Evolutionary conservation across 2,329 filamentous ascomycete species (phyloP), one percentile per base, ranked within the genome.

Genomic region (Lachnellula subtilissima): DNA sequence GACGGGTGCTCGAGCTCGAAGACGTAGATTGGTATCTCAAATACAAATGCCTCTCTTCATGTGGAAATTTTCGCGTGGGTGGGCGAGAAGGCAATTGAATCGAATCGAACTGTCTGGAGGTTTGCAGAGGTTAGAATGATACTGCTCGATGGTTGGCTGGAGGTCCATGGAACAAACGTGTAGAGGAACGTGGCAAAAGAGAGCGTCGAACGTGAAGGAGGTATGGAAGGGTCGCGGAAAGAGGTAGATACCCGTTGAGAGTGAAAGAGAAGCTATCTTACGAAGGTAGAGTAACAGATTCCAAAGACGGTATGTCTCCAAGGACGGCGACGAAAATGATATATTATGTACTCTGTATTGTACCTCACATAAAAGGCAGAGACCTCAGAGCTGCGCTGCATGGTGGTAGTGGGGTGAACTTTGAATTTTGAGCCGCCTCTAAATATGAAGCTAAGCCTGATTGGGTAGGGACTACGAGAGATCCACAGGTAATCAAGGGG

Each of bases 111-210:
- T 23, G n/a, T 32, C 28, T 32, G 19, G 17, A 22, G 42, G 7
- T 19, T 17, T 8, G n/a, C 15, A 19, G 11, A 19, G n/a, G 22
- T 23, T 22, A 45, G 42, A 12, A 19, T 12, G 42, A 23, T 12
- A 19, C 9, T 19, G 42, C 15, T 45, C 39, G 9, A 9, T 32
- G 9, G 37, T 15, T 40, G 37, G 15, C n/a, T 17, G 45, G 40
- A 50, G 28, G 50, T 52, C 39, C 23, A 39, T 53, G 55, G 56
- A 58, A 61, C 57, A 55, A 52, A 51, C 28, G 17, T 54, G 52
- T 40, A 7, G 37, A 40, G 8, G 5, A 17, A 5, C 15, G 37
- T 40, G 37, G 37, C 37, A 40, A 39, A 39, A 40, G 14, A 40
- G 14, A 40, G 15, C 12, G 37, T 7, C 37, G 15, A 40, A 7